phyloP scores from a whole-genome alignment of 2,329 filamentous ascomycete genomes.

The Coleophoma crateriformis region DNA sequence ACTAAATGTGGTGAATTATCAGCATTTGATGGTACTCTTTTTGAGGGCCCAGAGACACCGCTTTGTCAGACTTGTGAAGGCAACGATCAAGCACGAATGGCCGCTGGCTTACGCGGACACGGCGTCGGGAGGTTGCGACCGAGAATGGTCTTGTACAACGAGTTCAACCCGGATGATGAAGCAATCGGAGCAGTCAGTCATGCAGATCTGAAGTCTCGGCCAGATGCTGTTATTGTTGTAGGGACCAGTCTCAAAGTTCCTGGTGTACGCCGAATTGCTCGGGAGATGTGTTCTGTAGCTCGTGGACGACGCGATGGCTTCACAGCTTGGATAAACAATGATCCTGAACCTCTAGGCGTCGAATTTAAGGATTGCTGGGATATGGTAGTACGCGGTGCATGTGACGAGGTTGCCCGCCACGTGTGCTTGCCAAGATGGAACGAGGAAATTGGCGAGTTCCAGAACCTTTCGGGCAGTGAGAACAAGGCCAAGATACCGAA shows the following conservation, averaged over 20 bases:
- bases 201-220: conserved; percentile 77
- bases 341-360: conserved; percentile 72
- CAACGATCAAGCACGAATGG: conserved; percentile 70
- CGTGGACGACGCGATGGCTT: conserved; percentile 76
- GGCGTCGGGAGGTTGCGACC: conserved; percentile 87
- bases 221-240: conserved; percentile 90
- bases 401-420: conserved; percentile 78
- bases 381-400: conserved; percentile 78
- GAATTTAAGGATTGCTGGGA: conserved; percentile 95
- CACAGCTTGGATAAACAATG: conserved; percentile 91
- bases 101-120: conserved; percentile 83
- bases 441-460: conserved; percentile 43
- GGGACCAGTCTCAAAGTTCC: conserved; percentile 95
- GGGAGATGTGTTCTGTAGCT: conserved; percentile 86
- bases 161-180: conserved; percentile 93
- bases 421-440: conserved; percentile 59
- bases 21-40: conserved; percentile 72
- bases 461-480: conserved; percentile 37
- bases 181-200: conserved; percentile 89
- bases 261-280: conserved; percentile 81
- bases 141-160: conserved; percentile 94
- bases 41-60: conserved; percentile 79
- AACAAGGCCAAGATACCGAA: conserved; percentile 26
- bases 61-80: conserved; percentile 70
- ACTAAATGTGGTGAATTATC: conserved; percentile 80